Percentiles rank a stretch among this genome's conserved stretches.
Conservation (phyloP, 768 basidiomycete genomes). For the Collybiopsis luxurians region DNA sequence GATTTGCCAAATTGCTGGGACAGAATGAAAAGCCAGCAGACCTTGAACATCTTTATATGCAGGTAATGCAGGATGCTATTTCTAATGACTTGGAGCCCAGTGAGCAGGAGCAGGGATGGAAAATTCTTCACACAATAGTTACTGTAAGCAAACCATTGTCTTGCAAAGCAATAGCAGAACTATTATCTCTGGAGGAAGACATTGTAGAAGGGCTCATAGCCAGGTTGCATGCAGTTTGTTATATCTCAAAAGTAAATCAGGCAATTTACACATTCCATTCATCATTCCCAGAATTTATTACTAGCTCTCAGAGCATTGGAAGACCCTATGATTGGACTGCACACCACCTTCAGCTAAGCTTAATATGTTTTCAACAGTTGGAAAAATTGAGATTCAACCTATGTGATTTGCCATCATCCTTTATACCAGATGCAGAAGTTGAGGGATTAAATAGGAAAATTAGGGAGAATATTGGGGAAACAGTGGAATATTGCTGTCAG, state of each 20-base stretch:
- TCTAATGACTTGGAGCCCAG: neutral
- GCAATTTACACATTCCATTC: neutral
- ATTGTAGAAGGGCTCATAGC: neutral
- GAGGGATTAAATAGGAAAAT: neutral
- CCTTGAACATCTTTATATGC: neutral
- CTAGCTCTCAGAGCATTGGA: neutral
- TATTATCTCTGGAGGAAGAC: neutral
- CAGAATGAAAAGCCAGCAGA: neutral
- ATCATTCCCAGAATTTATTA: slow-evolving; percentile 5
- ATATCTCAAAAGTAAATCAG: neutral
- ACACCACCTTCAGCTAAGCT: neutral
- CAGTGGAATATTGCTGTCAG: slow-evolving; percentile 3
- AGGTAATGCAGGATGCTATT: neutral
- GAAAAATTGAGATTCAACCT: slow-evolving; percentile 8
- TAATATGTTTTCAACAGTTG: neutral
- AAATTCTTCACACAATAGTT: slow-evolving; percentile 1
- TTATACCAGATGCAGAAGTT: neutral
- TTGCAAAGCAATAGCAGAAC: neutral
- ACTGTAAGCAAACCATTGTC: neutral
- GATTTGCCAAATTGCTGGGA: neutral
- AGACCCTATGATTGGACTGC: neutral
- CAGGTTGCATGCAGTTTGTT: neutral
- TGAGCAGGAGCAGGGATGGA: neutral
- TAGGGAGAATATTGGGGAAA: neutral
- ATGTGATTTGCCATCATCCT: slow-evolving; percentile 6